Evolutionary conservation across 768 basidiomycete genomes (phyloP).

Genomic region (Boletus fagicola): DNA sequence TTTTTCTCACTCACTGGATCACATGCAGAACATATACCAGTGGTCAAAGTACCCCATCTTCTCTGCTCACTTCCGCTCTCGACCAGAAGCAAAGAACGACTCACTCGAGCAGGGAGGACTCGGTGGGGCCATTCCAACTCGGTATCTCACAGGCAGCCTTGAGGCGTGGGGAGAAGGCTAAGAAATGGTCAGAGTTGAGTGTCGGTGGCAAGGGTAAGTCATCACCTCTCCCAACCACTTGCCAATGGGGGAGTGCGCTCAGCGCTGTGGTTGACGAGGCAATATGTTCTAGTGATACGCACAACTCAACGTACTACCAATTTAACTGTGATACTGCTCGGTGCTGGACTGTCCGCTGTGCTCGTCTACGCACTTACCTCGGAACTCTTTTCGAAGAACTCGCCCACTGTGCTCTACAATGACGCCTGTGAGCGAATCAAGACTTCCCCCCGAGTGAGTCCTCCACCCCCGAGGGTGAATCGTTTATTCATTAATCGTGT

Average conservation of each 20-base stretch:
- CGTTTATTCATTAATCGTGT: neutral
- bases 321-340: conserved; percentile 58
- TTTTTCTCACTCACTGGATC: neutral
- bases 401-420: conserved; percentile 77
- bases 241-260: neutral
- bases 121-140: conserved; percentile 76
- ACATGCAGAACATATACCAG: conserved; percentile 45
- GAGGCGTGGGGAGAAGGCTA: conserved; percentile 51
- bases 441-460: conserved; percentile 43
- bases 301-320: conserved; percentile 52
- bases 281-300: conserved; percentile 18
- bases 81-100: conserved; percentile 51
- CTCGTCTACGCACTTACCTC: conserved; percentile 75
- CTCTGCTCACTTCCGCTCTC: conserved; percentile 61
- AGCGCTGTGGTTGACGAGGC: neutral
- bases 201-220: conserved; percentile 69
- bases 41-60: conserved; percentile 44
- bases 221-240: conserved; percentile 10
- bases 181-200: conserved; percentile 80
- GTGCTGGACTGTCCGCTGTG: conserved; percentile 76
- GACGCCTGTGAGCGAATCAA: conserved; percentile 53
- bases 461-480: neutral
- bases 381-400: conserved; percentile 86
- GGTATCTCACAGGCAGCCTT: conserved; percentile 60
- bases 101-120: conserved; percentile 47